These are phyloP conservation scores for Penicillium paxilli DNA, from an alignment of 495 filamentous ascomycete genomes.

Conservation along the genomic window DNA sequence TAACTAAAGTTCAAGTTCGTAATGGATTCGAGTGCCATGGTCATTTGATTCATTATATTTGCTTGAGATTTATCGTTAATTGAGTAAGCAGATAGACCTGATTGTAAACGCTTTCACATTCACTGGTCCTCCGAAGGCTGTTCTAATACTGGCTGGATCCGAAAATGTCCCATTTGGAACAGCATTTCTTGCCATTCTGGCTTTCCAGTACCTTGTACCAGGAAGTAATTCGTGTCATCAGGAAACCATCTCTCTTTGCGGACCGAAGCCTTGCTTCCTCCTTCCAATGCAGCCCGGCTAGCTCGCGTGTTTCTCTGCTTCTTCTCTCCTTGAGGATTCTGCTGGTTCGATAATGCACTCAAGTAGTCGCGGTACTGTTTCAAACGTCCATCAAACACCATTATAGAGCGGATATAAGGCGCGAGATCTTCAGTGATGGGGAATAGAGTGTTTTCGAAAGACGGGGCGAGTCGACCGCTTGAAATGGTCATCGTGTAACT, in stretches of 20 bases:
- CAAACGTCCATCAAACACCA: slow-evolving; percentile 68
- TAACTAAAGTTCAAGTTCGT: too few species aligned
- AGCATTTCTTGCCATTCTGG: slow-evolving; percentile 59
- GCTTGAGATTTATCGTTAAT: too few species aligned
- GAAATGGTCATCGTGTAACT: slow-evolving; percentile 25
- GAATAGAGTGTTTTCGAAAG: slow-evolving; percentile 67
- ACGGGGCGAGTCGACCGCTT: slow-evolving; percentile 48
- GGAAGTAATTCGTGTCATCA: slow-evolving; percentile 58
- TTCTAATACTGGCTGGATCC: slow-evolving; percentile 15
- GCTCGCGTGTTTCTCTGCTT: slow-evolving; percentile 74
- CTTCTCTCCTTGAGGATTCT: slow-evolving; percentile 50
- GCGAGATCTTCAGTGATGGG: slow-evolving; percentile 74
- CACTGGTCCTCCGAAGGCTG: too few species aligned
- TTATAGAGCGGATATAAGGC: slow-evolving; percentile 80
- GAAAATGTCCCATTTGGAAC: slow-evolving; percentile 37
- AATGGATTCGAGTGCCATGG: too few species aligned
- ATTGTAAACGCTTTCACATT: too few species aligned
- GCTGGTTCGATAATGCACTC: slow-evolving; percentile 58
- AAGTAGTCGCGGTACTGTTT: slow-evolving; percentile 65
- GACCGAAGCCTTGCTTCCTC: slow-evolving; percentile 68
- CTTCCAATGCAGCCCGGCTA: slow-evolving; percentile 80
- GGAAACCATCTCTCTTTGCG: slow-evolving; percentile 80
- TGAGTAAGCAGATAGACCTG: too few species aligned
- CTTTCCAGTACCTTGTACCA: slow-evolving; percentile 67
- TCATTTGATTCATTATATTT: too few species aligned